phyloP scores from a whole-genome alignment of 108 stramenopile species.

The Cylindrotheca fusiformis region DNA sequence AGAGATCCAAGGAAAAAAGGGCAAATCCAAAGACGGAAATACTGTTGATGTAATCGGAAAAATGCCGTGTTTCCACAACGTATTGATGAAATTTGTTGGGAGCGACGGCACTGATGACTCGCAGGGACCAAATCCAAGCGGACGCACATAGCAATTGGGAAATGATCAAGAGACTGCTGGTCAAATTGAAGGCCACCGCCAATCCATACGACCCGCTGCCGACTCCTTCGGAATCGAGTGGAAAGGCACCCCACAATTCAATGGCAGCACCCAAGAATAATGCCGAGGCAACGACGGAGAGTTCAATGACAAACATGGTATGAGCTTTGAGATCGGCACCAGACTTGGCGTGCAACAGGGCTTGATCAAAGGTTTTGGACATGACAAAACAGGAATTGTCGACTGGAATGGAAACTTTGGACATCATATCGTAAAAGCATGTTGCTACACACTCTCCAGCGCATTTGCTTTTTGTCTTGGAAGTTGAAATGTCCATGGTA shows the following conservation, averaged over 20 bases:
- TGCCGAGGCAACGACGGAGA: conserved; percentile 12
- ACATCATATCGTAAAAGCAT: neutral
- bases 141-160: neutral
- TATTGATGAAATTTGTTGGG: conserved; percentile 18
- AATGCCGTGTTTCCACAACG: conserved; percentile 8
- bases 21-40: conserved; percentile 1
- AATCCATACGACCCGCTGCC: neutral
- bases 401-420: neutral
- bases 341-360: conserved; percentile 13
- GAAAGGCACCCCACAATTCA: conserved; percentile 22
- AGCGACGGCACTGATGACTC: conserved; percentile 5
- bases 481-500: too few relatives aligned
- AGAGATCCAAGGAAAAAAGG: conserved; percentile 6
- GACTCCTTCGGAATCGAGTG: conserved; percentile 3
- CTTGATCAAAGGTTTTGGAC: conserved; percentile 7
- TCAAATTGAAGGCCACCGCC: neutral
- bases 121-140: conserved; percentile 17
- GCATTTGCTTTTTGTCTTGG: too few relatives aligned
- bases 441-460: neutral
- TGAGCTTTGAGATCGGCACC: conserved; percentile 16
- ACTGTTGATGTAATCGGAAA: neutral
- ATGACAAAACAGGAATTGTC: neutral
- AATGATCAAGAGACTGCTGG: neutral
- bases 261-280: conserved; percentile 14
- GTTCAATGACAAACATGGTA: conserved; percentile 16